These are phyloP conservation scores for Colletotrichum chrysophilum DNA, from an alignment of 2,329 filamentous ascomycete genomes.

Conservation along the genomic window DNA sequence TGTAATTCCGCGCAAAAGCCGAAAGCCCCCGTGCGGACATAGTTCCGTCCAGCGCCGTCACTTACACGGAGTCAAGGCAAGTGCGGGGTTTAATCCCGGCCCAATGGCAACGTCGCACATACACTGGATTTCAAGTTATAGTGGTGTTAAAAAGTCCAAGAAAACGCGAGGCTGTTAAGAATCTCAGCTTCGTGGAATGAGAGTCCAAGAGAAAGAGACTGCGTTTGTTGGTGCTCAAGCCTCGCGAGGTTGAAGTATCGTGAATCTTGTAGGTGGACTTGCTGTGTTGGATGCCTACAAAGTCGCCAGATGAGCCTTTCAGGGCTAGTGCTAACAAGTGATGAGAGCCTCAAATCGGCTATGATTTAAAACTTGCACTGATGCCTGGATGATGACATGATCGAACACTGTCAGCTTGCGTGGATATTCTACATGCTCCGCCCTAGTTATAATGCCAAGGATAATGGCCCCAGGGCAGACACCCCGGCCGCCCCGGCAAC, in stretches of 20 bases:
- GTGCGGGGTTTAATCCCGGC: neutral
- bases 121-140: neutral
- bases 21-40: neutral
- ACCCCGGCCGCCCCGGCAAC: neutral
- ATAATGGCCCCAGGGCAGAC: neutral
- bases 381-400: neutral
- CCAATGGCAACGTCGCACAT: neutral
- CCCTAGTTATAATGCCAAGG: neutral
- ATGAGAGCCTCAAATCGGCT: neutral
- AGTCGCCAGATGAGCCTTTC: neutral
- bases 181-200: neutral
- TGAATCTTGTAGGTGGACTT: neutral
- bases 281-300: neutral
- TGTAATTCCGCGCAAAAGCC: neutral
- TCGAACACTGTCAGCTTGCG: fast-evolving
- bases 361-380: neutral
- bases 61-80: neutral
- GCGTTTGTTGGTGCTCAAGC: fast-evolving
- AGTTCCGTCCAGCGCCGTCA: neutral
- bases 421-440: neutral
- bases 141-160: neutral
- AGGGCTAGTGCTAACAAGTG: fast-evolving
- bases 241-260: fast-evolving
- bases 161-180: fast-evolving
- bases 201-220: fast-evolving